Evolutionary conservation across 495 filamentous ascomycete species (phyloP), one percentile per base, ranked within the genome.

Genomic region (Glonium stellatum): DNA sequence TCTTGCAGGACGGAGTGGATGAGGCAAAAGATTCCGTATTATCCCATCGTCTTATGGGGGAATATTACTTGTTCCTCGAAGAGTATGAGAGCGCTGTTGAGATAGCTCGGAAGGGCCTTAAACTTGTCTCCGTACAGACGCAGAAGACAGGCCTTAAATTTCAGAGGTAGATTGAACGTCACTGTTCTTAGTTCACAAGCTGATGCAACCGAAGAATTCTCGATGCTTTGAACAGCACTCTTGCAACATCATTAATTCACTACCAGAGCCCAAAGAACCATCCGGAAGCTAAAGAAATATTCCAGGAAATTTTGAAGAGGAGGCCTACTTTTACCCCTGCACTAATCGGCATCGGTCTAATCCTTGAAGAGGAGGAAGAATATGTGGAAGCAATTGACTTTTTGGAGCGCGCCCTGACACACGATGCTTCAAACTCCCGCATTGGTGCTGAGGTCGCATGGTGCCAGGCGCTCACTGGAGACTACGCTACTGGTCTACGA

Each of bases 241-340:
- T 97, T 10, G 92, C 82, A 2, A 95, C 90, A 21, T 83, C 90
- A 0, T 73, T 97, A 36, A 86, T 97, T 5, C 85, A 87, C 54
- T 89, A 95, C 63, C 90, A 96, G 71, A 82, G 90, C 1, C 95
- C 93, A 1, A 87, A 89, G 54, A 80, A 97, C 62, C 93, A 97
- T 66, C 77, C 82, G 23, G 92, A 97, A 75, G 95, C 93, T 2
- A 90, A 87, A 65, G 64, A 60, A 12, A 79, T 95, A 10, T 99
- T 99, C 62, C 84, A 93, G 60, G 76, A 77, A 9, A 87, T 96
- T 0, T 78, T 99, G 0, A 72, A 80, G 44, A 80, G 85, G 37
- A 88, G 89, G 50, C 78, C 83, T 9, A 80, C 77, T 1, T 90
- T 87, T 1, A 91, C 89, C 6, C 74, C 82, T 47, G 93, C 90